Base-by-base conservation (phyloP, 2,329 filamentous ascomycete genomes). In the Aspergillus sp. region DNA sequence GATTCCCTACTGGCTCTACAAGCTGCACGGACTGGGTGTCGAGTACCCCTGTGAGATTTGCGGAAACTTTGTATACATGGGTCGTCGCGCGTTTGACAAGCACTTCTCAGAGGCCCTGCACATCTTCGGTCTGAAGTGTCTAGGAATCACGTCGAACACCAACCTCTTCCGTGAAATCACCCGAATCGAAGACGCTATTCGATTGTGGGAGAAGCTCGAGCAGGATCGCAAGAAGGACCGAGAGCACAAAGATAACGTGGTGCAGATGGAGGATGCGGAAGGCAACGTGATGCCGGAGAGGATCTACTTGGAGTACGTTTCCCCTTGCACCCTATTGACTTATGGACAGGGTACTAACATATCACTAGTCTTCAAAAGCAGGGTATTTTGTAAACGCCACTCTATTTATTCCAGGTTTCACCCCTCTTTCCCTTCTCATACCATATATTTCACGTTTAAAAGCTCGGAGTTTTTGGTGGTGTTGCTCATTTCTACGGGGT, bases 241-340 rank as follows among this genome's bases (percentile, higher is more conserved):
- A 73, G 82, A 89, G 0, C 87, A 89, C 63, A 89, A 90, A 49
- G 92, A 94, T 45, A 91, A 90, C 61, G 86, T 99, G 10, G 91
- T 98, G 53, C 92, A 99, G 81, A 99, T 99, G 95, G 95, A 99
- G 81, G 95, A 99, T 75, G 90, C 87, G 0, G 91, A 96, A 73
- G 95, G 95, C 51, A 98, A 99, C 71, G 95, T 99, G 58, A 99
- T 99, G 95, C 95, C 96, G 0, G 92, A 97, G 80, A 96, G 96
- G 83, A 94, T 99, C 56, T 99, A 97, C 76, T 88, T 93, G 66
- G 95, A 99, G 77, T 79, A 73, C 54, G 77, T 76, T 18, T 45
- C 31, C 53, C 61, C 20, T 42, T 57, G 11, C 22, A 12, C 22
- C 16, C 31, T 20, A 52, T 16, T 46, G 10, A 22, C n/a, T 6